Conservation (phyloP, 2,329 filamentous ascomycete species). For the Phialocephala subalpina region DNA sequence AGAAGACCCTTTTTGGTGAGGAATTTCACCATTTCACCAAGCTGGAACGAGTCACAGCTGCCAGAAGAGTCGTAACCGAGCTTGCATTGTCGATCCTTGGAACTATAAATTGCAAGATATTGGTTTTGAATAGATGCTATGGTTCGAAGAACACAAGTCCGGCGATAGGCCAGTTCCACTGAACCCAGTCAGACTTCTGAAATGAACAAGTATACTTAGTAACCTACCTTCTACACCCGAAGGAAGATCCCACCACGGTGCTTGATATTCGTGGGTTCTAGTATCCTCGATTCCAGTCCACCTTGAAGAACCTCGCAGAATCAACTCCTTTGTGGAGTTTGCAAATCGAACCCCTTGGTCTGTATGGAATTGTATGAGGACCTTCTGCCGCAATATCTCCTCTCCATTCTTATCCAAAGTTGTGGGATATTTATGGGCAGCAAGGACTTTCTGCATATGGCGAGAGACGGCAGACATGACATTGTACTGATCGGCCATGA, state of each 20-base stretch:
- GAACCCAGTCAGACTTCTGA: background rate
- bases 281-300: conserved; percentile 43
- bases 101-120: conserved; percentile 73
- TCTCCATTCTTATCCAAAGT: conserved; percentile 61
- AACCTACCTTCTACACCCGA: conserved; percentile 68
- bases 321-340: conserved; percentile 69
- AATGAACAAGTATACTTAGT: background rate
- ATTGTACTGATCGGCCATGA: conserved; percentile 79
- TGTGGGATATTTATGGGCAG: conserved; percentile 62
- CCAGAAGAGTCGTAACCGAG: conserved; percentile 77
- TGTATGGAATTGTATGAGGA: conserved; percentile 71
- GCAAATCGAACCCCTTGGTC: conserved; percentile 68
- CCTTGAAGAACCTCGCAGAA: conserved; percentile 67
- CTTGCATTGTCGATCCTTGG: conserved; percentile 73
- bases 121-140: conserved; percentile 74
- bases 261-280: conserved; percentile 44
- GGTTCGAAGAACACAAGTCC: conserved; percentile 72
- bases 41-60: conserved; percentile 79
- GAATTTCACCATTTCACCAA: conserved; percentile 81
- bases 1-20: conserved; percentile 68
- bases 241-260: conserved; percentile 77
- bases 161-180: conserved; percentile 73
- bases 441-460: conserved; percentile 56
- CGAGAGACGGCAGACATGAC: conserved; percentile 63
- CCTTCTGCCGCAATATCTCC: conserved; percentile 73